phyloP scores from a whole-genome alignment of 108 stramenopile genomes.

The Skeletonema marinoi region DNA sequence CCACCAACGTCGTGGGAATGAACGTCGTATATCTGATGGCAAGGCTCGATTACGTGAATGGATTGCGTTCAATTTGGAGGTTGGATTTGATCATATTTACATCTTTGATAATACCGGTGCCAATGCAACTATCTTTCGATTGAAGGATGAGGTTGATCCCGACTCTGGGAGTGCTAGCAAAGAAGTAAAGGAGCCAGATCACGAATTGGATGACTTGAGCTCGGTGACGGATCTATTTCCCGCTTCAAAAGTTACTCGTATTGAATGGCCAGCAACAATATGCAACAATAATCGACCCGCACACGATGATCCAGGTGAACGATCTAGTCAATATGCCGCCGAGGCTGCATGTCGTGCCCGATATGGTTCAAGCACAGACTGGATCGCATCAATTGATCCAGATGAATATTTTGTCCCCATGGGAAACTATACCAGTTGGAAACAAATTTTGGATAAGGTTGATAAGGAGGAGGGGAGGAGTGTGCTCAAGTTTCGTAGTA shows the following conservation, averaged over 20 bases:
- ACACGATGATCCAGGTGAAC: constrained; percentile 54
- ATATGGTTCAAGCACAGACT: constrained; percentile 50
- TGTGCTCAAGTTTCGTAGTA: constrained; percentile 64
- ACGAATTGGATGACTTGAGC: constrained; percentile 38
- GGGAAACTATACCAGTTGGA: constrained; percentile 57
- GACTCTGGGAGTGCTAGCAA: constrained; percentile 15
- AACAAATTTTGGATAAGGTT: constrained; percentile 52
- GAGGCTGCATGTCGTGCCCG: constrained; percentile 52
- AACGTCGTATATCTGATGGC: constrained; percentile 42
- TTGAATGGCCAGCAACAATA: constrained; percentile 55
- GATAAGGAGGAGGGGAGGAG: constrained; percentile 45
- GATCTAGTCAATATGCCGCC: constrained; percentile 52
- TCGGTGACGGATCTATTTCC: constrained; percentile 67
- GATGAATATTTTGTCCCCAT: constrained; percentile 58
- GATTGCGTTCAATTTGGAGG: constrained; percentile 41
- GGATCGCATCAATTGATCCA: constrained; percentile 59
- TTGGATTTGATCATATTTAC: constrained; percentile 52
- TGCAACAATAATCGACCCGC: constrained; percentile 58
- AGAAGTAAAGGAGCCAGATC: not conserved
- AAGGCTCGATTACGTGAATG: constrained; percentile 50
- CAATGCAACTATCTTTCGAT: constrained; percentile 51
- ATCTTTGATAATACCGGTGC: constrained; percentile 52
- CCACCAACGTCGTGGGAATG: constrained; percentile 67
- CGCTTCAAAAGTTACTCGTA: constrained; percentile 44
- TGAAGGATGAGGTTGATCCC: constrained; percentile 43